Base-by-base conservation (phyloP, 1,284 basidiomycete genomes). In the Tilletiopsis washingtonensis region DNA sequence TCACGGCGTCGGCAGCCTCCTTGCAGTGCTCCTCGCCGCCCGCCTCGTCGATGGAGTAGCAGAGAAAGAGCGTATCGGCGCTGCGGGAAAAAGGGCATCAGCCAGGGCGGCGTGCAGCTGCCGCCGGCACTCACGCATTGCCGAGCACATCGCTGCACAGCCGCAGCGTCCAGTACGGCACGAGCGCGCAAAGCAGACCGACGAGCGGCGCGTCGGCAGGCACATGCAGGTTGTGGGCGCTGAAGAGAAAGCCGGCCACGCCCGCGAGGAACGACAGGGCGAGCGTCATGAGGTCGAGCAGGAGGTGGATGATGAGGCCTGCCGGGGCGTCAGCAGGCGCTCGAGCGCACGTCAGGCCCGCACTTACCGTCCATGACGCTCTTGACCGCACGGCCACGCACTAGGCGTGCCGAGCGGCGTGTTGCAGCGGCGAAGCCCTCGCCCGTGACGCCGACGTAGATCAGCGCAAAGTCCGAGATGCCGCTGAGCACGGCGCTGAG, bases 401-500 rank as follows among this genome's bases (percentile, higher is more conserved):
- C 77, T 71, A 88, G 74, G 29, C 79, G 83, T 49, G 77, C 77
- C 12, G 84, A 81, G 36, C 86, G 77, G 51, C 82, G 78, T 11
- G 88, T 86, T 54, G 83, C 83, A 5, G 79, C 78, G 78, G 87
- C 84, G 74, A 91, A 93, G 1, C 82, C 78, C 47, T 86, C 84
- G 0, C 89, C 90, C 0, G 87, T 91, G 53, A 94, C 76, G 0
- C 90, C 90, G 1, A 82, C 81, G 70, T 91, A 91, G 9, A 90
- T 80, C 26, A 93, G 77, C 12, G 86, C 87, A 62, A 88, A 85
- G 37, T 81, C 82, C 75, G 87, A 88, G 45, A 67, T 54, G 19
- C 54, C 53, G 46, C 64, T 55, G 29, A 66, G 34, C 25, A 68
- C 53, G 0, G 59, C 50, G 17, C 57, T 55, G 2, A 91, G 76